phyloP scores from a whole-genome alignment of 208 protist genomes.

The Leptomonas pyrrhocoris region DNA sequence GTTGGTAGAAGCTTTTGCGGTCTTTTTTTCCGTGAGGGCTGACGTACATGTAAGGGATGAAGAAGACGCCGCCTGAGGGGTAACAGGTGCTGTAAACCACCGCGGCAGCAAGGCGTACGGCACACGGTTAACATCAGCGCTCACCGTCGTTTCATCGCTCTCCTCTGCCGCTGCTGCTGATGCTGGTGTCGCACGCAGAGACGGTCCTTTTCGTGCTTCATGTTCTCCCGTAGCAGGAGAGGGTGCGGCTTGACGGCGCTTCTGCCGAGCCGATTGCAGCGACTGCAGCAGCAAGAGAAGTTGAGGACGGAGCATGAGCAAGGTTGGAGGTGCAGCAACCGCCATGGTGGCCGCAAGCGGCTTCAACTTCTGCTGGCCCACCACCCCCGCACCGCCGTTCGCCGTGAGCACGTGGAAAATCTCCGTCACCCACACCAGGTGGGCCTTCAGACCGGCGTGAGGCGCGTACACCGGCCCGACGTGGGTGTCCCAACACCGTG shows the following conservation, averaged over 20 bases:
- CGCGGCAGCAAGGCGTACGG: constrained; percentile 26
- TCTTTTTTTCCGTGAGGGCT: background rate
- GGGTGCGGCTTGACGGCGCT: background rate
- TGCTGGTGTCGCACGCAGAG: background rate
- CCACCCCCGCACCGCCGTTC: constrained; percentile 36
- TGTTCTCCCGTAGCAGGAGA: background rate
- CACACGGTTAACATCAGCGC: background rate
- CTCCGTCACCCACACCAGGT: constrained; percentile 36
- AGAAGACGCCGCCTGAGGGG: background rate
- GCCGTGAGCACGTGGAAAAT: constrained; percentile 61
- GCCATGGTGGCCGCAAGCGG: constrained; percentile 26
- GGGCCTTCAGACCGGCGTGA: constrained; percentile 33
- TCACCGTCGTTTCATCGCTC: background rate
- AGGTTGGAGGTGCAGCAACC: constrained; percentile 33
- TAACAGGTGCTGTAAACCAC: constrained; percentile 8
- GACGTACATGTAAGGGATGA: background rate
- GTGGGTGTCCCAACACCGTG: constrained; percentile 51
- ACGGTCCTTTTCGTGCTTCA: background rate
- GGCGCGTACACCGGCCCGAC: constrained; percentile 57
- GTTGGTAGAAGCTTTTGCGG: background rate
- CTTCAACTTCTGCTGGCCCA: constrained; percentile 14
- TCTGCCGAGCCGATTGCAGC: constrained; percentile 7
- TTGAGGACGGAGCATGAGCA: constrained; percentile 39
- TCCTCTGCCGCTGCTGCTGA: background rate
- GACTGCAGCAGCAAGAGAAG: constrained; percentile 38